phyloP scores from a whole-genome alignment of 495 filamentous ascomycete genomes.

The Margaritispora aquatica region DNA sequence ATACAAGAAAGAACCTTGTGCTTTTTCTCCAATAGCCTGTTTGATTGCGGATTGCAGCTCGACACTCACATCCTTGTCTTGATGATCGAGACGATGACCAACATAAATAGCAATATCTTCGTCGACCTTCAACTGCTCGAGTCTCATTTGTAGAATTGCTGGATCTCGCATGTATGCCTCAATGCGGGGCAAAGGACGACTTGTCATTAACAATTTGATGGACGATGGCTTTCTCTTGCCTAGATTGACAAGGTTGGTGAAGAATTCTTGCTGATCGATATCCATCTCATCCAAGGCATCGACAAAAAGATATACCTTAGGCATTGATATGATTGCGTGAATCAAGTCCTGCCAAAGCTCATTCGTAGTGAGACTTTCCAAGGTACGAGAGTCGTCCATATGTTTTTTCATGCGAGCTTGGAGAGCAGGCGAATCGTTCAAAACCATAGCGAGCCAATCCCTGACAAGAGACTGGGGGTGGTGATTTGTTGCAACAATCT shows the following conservation, averaged over 20 bases:
- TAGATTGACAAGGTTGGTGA: background rate
- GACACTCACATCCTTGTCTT: background rate
- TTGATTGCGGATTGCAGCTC: background rate
- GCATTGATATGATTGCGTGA: slow-evolving; percentile 26
- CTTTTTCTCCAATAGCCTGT: background rate
- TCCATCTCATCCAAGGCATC: slow-evolving; percentile 43
- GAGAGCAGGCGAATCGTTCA: slow-evolving; percentile 34
- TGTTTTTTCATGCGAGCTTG: slow-evolving; percentile 28
- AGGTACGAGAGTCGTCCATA: slow-evolving; percentile 29
- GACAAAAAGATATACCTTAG: slow-evolving; percentile 37
- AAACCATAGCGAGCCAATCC: slow-evolving; percentile 40
- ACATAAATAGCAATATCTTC: slow-evolving; percentile 10
- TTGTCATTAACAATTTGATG: slow-evolving; percentile 20
- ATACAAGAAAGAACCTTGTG: slow-evolving; percentile 36
- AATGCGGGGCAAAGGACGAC: slow-evolving; percentile 12
- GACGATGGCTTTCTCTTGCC: background rate
- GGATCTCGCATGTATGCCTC: slow-evolving; percentile 11
- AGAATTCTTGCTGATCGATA: background rate
- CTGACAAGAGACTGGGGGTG: slow-evolving; percentile 31
- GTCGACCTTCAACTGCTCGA: slow-evolving; percentile 7
- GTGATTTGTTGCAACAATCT: slow-evolving; percentile 45
- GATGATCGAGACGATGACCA: background rate
- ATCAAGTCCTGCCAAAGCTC: slow-evolving; percentile 22
- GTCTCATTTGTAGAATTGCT: slow-evolving; percentile 10
- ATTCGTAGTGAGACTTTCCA: slow-evolving; percentile 11